phyloP scores from a whole-genome alignment of 192 early-diverging fungal genomes.

The Gigaspora rosea region DNA sequence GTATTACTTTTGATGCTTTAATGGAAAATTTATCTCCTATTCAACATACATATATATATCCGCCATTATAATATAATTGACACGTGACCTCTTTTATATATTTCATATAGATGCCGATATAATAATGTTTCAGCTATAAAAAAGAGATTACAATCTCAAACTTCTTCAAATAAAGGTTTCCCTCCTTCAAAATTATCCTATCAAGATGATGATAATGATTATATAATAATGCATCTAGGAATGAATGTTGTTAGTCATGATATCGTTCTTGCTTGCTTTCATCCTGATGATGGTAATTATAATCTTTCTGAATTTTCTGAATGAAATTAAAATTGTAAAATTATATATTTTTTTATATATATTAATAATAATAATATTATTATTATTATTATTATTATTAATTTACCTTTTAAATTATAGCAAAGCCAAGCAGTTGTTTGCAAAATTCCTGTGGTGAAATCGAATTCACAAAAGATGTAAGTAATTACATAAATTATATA shows the following conservation, averaged over 20 bases:
- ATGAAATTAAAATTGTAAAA: too few relatives aligned
- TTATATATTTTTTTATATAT: too few relatives aligned
- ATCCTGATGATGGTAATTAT: conserved; percentile 46
- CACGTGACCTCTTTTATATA: background rate
- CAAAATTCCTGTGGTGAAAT: conserved; percentile 13
- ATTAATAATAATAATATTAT: too few relatives aligned
- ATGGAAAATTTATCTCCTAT: too few relatives aligned
- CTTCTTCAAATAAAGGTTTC: background rate
- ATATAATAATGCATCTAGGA: conserved; percentile 45
- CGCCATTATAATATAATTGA: too few relatives aligned
- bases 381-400: background rate
- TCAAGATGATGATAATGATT: conserved; percentile 40
- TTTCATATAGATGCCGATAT: conserved; percentile 31
- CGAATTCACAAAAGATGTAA: conserved; percentile 22
- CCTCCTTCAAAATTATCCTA: conserved; percentile 10
- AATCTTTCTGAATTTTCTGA: too few relatives aligned
- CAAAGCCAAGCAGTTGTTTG: background rate
- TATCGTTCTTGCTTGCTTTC: conserved; percentile 47
- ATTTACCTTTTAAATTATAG: background rate
- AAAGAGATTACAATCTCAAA: conserved; percentile 16
- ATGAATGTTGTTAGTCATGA: conserved; percentile 52
- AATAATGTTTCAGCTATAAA: conserved; percentile 10
- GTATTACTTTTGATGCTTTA: too few relatives aligned
- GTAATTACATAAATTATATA: too few relatives aligned
- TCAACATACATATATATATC: too few relatives aligned